Conservation (phyloP, 495 filamentous ascomycete genomes). For the Bryoglossum gracile region DNA sequence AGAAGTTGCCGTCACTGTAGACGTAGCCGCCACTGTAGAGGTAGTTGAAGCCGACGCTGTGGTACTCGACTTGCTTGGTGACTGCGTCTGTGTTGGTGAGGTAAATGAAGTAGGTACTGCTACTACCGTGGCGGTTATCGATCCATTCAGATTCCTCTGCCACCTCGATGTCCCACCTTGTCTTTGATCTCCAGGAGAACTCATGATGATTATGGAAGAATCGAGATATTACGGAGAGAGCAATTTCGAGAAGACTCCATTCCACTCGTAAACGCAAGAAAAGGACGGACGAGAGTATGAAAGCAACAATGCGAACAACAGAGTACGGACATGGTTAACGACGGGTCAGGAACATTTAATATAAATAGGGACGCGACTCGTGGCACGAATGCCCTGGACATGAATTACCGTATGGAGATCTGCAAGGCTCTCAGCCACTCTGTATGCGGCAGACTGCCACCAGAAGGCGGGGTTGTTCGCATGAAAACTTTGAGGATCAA, state of each 20-base stretch:
- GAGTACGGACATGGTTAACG: neutral
- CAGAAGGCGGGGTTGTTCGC: neutral
- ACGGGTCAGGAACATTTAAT: neutral
- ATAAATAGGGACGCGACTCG: constrained; percentile 6
- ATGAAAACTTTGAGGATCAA: constrained; percentile 11
- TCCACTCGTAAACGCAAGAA: neutral
- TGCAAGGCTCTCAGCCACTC: constrained; percentile 7
- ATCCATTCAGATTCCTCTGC: constrained; percentile 2
- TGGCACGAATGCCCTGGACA: constrained; percentile 13
- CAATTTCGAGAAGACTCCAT: no score
- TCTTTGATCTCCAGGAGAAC: constrained; percentile 1
- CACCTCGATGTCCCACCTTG: constrained; percentile 3
- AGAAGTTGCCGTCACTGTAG: constrained; percentile 2
- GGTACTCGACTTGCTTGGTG: no score
- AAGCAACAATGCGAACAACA: neutral
- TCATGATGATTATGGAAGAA: no score
- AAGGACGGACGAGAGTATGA: neutral
- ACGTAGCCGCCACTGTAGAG: neutral
- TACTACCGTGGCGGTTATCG: constrained; percentile 5
- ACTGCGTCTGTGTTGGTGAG: no score
- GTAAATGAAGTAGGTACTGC: no score
- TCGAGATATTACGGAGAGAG: neutral
- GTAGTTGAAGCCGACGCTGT: constrained; percentile 1
- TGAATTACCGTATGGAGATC: constrained; percentile 2
- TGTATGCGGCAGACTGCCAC: no score